These are phyloP conservation scores for Geotrichum candidum DNA, from an alignment of 1,139 yeast species.

Conservation along the genomic window DNA sequence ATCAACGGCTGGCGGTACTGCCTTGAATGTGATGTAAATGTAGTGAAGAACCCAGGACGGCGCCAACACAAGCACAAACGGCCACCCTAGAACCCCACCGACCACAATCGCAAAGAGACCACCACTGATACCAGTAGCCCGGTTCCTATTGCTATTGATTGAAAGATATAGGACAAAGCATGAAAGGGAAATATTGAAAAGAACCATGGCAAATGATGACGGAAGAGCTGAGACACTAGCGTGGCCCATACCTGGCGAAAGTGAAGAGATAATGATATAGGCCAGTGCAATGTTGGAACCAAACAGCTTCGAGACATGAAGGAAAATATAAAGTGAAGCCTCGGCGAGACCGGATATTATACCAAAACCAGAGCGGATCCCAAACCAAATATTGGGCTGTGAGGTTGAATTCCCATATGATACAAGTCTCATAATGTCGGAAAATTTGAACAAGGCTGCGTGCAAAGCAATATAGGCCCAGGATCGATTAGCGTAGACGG, in stretches of 20 bases:
- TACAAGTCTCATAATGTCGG: neutral
- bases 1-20: neutral
- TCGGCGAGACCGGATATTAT: conserved; percentile 52
- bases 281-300: conserved; percentile 44
- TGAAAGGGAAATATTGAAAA: conserved; percentile 51
- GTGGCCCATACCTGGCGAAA: conserved; percentile 70
- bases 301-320: conserved; percentile 6
- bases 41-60: conserved; percentile 16
- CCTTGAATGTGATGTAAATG: neutral
- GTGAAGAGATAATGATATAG: conserved; percentile 47
- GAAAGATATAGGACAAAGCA: conserved; percentile 33
- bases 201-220: conserved; percentile 73
- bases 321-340: conserved; percentile 38
- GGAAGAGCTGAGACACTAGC: conserved; percentile 83
- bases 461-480: conserved; percentile 55
- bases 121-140: conserved; percentile 23
- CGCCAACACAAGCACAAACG: conserved; percentile 66
- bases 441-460: conserved; percentile 25
- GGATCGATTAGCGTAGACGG: conserved; percentile 80
- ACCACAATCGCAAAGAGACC: conserved; percentile 50
- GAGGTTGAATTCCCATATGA: neutral
- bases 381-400: conserved; percentile 37
- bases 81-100: conserved; percentile 89
- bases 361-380: conserved; percentile 50
- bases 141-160: conserved; percentile 15